Evolutionary conservation across 2,329 filamentous ascomycete genomes (phyloP), one percentile per base, ranked within the genome.

Genomic region (Calonectria honghensis): DNA sequence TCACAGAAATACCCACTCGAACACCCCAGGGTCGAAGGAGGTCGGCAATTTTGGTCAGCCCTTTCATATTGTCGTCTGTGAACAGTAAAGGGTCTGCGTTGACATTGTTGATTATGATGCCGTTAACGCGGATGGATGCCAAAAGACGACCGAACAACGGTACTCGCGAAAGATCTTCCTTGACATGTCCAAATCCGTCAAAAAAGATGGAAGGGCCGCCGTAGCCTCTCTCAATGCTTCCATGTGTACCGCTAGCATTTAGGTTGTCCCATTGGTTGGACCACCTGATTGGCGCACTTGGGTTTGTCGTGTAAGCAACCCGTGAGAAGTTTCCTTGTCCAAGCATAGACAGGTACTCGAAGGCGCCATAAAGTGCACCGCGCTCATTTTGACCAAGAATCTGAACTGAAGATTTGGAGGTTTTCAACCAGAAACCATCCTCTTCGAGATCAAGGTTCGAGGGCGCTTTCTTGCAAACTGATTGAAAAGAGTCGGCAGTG

Each of bases 181-280:
- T 84, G 9, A 93, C 86, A 13, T 82, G 81, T 16, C 79, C 91
- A 68, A 91, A 84, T 59, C 86, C 84, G 14, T 77, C 75, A 83
- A 94, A 95, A 84, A 94, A 95, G 70, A 94, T 93, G 0, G 93
- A 94, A 0, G 87, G 84, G 0, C 93, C 93, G 4, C 88, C 93
- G 77, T 93, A 95, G 24, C 93, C 93, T 68, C 93, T 87, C 81
- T 94, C 93, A 57, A 95, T 91, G 51, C 88, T 91, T 16, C 93
- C 83, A 24, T 82, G 81, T 0, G 81, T 82, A 6, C 79, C 79
- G 29, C 78, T 78, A 73, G 93, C 89, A n/a, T 80, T 78, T 81
- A 94, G 85, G 77, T 95, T 94, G 81, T 95, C 92, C 93, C 93
- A 95, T 77, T 95, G 90, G 79, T 95, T 94, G 0, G 91, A 89